Evolutionary conservation across 192 early-diverging fungal genomes (phyloP).

Genomic region (Rhizophagus prolifer): DNA sequence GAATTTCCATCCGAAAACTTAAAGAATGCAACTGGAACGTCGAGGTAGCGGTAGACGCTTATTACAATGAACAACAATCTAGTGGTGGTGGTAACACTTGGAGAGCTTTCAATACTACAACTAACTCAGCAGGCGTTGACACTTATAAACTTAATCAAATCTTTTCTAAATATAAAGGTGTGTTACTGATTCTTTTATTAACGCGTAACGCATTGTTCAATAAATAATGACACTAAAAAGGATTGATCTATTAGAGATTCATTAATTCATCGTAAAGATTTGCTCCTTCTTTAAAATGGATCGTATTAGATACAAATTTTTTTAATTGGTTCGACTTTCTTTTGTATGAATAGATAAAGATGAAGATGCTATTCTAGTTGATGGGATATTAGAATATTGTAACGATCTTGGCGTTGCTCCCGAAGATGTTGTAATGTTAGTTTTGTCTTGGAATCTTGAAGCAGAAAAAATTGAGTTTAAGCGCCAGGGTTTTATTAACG

Average conservation of each 20-base stretch:
- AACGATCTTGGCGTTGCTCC: constrained; percentile 72
- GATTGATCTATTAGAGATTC: neutral
- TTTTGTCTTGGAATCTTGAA: constrained; percentile 68
- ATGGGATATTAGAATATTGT: constrained; percentile 71
- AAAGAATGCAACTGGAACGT: constrained; percentile 66
- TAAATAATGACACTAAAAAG: neutral
- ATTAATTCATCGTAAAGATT: neutral
- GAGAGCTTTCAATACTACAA: constrained; percentile 25
- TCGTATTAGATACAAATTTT: neutral
- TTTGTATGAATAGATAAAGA: constrained; percentile 50
- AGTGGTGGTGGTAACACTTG: constrained; percentile 15
- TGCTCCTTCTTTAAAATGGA: neutral
- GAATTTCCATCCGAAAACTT: constrained; percentile 50
- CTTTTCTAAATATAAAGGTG: constrained; percentile 79
- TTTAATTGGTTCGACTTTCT: neutral
- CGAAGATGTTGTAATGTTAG: constrained; percentile 67
- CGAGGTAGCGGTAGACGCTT: constrained; percentile 62
- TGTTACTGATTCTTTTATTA: neutral
- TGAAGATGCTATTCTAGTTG: constrained; percentile 64
- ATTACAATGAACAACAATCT: constrained; percentile 46
- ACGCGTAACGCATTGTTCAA: neutral
- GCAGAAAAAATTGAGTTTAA: constrained; percentile 73
- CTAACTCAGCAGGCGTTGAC: constrained; percentile 31
- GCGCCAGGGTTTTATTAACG: constrained; percentile 67
- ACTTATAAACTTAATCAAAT: constrained; percentile 50